Evolutionary conservation across 805 yeast species (phyloP).

Genomic region (Blastobotrys muscicola): DNA sequence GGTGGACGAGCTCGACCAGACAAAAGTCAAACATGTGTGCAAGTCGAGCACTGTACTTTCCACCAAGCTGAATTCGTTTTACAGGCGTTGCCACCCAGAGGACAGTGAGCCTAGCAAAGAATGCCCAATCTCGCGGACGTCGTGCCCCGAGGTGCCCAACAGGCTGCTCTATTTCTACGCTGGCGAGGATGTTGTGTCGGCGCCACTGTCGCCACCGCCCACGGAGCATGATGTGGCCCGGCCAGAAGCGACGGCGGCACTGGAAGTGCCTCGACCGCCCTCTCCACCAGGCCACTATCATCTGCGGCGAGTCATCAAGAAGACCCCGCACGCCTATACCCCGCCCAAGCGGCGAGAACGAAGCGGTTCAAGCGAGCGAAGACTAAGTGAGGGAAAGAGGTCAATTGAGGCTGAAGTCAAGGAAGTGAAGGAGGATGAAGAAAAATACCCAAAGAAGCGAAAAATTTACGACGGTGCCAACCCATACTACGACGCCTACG

Average conservation of each 20-base stretch:
- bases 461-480: constrained; percentile 10
- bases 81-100: constrained; percentile 23
- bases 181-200: background rate
- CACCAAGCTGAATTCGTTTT: constrained; percentile 25
- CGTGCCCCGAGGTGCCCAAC: constrained; percentile 21
- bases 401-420: background rate
- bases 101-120: constrained; percentile 12
- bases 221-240: constrained; percentile 3
- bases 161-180: constrained; percentile 23
- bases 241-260: background rate
- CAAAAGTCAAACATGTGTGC: constrained; percentile 12
- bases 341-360: constrained; percentile 10
- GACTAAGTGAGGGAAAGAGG: background rate
- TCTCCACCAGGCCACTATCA: constrained; percentile 11
- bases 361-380: background rate
- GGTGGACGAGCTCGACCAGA: no score
- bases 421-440: background rate
- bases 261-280: background rate
- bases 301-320: constrained; percentile 14
- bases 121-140: constrained; percentile 22
- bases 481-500: constrained; percentile 22
- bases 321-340: constrained; percentile 15
- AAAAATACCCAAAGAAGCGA: background rate
- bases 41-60: constrained; percentile 26
- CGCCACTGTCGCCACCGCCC: constrained; percentile 5